These are phyloP conservation scores for Berkeleyomyces rouxiae DNA, from an alignment of 2,329 filamentous ascomycete species.

Conservation along the genomic window DNA sequence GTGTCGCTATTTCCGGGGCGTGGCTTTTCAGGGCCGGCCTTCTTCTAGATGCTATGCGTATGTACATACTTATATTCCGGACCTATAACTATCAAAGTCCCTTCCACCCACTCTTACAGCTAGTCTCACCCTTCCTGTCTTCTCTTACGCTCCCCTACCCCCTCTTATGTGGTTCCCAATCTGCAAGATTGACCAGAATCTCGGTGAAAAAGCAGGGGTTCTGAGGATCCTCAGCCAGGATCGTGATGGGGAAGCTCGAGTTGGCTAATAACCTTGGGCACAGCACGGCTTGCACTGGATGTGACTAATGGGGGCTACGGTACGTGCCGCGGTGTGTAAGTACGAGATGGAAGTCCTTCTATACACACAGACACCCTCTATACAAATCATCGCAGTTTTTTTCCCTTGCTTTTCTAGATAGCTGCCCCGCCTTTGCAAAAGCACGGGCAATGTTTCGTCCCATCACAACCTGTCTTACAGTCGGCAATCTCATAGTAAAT, in stretches of 20 bases:
- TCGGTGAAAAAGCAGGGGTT: slow-evolving; percentile 14
- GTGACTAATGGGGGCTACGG: not conserved
- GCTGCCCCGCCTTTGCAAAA: too few species aligned
- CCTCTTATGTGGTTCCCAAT: not conserved
- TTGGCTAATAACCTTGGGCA: not conserved
- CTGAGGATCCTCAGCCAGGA: slow-evolving; percentile 2
- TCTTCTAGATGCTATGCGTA: too few species aligned
- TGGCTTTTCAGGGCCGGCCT: too few species aligned
- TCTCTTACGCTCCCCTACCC: not conserved
- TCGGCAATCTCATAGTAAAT: too few species aligned
- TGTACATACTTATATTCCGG: not conserved
- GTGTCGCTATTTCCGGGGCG: not conserved
- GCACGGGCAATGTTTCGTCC: too few species aligned
- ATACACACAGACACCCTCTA: too few species aligned
- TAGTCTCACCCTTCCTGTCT: not conserved
- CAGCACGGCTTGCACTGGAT: not conserved
- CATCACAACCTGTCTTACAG: too few species aligned
- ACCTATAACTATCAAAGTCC: not conserved
- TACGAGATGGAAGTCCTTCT: too few species aligned
- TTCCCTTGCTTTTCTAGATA: too few species aligned
- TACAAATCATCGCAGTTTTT: too few species aligned
- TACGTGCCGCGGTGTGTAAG: too few species aligned
- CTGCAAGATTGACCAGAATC: slow-evolving; percentile 11
- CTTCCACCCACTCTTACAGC: not conserved
- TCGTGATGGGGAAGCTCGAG: slow-evolving; percentile 1